A percentile compares a stretch with the other conserved stretches of the same genome.
phyloP scores from a whole-genome alignment of 371 early-diverging fungal genomes.

The Actinomortierella wolfii region DNA sequence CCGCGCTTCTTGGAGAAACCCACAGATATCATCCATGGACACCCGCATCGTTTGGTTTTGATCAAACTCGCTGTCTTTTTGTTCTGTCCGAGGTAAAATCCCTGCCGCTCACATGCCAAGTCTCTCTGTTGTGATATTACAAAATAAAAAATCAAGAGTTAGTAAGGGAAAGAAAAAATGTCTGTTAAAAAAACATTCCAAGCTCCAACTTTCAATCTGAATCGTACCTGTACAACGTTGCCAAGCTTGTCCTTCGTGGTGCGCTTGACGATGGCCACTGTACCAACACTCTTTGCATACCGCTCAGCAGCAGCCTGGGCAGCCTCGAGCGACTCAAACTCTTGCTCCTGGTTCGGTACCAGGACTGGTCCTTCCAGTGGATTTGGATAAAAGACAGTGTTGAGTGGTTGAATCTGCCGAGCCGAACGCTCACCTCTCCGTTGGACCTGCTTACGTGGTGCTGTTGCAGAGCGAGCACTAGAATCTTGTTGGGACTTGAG shows the following conservation, averaged over 20 bases:
- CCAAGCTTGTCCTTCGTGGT: constrained; percentile 44
- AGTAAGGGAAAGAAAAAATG: too few relatives aligned
- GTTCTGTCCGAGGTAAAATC: constrained; percentile 20
- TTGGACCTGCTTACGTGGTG: too few relatives aligned
- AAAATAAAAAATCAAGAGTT: too few relatives aligned
- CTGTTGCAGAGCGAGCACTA: too few relatives aligned
- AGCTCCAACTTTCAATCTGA: too few relatives aligned
- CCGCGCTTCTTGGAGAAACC: constrained; percentile 46
- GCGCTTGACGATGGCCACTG: constrained; percentile 39
- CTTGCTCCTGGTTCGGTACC: constrained; percentile 24
- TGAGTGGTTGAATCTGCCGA: constrained; percentile 3
- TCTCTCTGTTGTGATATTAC: constrained; percentile 23
- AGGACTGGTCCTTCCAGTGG: constrained; percentile 10
- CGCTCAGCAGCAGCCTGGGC: constrained; percentile 34
- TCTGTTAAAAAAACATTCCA: too few relatives aligned
- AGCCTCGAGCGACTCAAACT: constrained; percentile 28
- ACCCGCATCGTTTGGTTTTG: constrained; percentile 42
- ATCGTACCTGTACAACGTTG: constrained; percentile 30
- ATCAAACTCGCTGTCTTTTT: constrained; percentile 20
- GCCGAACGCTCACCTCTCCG: background rate
- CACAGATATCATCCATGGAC: constrained; percentile 47
- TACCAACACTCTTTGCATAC: constrained; percentile 30
- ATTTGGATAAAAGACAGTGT: constrained; percentile 3
- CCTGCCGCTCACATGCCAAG: constrained; percentile 43
- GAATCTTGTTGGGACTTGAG: background rate